A percentile compares a stretch with the other conserved stretches of the same genome.
Evolutionary conservation across 306 rosid species (phyloP).

Genomic region (Cicer judaicum): DNA sequence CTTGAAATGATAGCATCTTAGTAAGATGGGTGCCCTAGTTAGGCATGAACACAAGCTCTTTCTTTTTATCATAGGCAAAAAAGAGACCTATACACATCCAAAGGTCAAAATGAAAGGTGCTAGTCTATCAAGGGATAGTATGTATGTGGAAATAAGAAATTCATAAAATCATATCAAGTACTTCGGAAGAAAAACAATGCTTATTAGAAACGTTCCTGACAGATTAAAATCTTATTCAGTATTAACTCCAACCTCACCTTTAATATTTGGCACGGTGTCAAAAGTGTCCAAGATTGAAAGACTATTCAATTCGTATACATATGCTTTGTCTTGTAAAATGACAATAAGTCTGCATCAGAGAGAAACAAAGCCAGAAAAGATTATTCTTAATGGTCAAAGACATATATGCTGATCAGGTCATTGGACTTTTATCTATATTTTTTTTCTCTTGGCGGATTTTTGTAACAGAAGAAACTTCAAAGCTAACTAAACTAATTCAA

Average conservation of each 20-base stretch:
- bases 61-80: background rate
- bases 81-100: background rate
- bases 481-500: background rate
- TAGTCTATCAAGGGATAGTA: background rate
- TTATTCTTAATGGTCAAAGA: constrained; percentile 30
- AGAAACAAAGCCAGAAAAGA: constrained; percentile 40
- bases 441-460: background rate
- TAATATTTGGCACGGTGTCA: constrained; percentile 76
- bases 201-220: constrained; percentile 31
- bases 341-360: constrained; percentile 81
- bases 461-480: background rate
- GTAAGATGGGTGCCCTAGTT: background rate
- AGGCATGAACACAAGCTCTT: background rate
- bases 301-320: constrained; percentile 77
- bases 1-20: background rate
- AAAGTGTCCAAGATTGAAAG: constrained; percentile 85
- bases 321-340: constrained; percentile 85
- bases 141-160: constrained; percentile 3
- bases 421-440: background rate
- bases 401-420: background rate
- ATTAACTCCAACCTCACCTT: constrained; percentile 69
- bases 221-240: constrained; percentile 36
- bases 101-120: background rate
- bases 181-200: background rate
- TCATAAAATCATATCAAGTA: background rate